Percentiles rank a stretch among this genome's conserved stretches.
Conservation (phyloP, 2,329 filamentous ascomycete genomes). For the Phyllosticta citriasiana region DNA sequence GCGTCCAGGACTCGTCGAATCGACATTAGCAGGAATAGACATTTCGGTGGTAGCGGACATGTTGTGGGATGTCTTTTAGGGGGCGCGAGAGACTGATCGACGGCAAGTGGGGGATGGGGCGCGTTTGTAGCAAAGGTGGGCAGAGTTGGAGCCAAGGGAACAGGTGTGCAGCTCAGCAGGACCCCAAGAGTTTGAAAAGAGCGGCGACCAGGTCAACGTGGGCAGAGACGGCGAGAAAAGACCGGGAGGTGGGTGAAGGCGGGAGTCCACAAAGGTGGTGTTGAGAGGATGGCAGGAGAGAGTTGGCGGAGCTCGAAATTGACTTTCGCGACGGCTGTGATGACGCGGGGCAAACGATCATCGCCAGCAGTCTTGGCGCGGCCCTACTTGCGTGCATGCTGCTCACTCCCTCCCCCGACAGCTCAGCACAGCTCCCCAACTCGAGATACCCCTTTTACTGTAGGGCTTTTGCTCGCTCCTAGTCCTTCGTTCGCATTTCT, state of each 20-base stretch:
- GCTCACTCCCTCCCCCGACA: background rate
- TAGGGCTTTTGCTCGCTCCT: background rate
- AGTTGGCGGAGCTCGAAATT: background rate
- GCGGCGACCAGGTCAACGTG: background rate
- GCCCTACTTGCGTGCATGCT: background rate
- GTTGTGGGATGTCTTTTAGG: background rate
- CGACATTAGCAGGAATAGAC: background rate
- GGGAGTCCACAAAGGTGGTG: background rate
- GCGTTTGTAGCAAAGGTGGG: background rate
- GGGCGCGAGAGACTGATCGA: background rate
- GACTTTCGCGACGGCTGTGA: background rate
- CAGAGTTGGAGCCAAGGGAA: background rate
- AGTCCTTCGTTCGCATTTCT: constrained; percentile 9
- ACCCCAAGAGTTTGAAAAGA: background rate
- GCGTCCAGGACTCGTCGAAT: background rate
- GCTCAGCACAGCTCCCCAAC: background rate
- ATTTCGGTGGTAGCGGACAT: constrained; percentile 2
- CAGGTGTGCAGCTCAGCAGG: background rate
- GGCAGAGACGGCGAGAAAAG: background rate
- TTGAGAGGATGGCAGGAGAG: background rate
- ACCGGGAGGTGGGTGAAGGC: background rate
- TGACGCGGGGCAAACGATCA: background rate
- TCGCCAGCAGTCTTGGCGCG: background rate
- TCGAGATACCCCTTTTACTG: background rate
- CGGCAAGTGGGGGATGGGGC: background rate